Conservation (phyloP, 768 basidiomycete species). For the Pleurotus giganteus region DNA sequence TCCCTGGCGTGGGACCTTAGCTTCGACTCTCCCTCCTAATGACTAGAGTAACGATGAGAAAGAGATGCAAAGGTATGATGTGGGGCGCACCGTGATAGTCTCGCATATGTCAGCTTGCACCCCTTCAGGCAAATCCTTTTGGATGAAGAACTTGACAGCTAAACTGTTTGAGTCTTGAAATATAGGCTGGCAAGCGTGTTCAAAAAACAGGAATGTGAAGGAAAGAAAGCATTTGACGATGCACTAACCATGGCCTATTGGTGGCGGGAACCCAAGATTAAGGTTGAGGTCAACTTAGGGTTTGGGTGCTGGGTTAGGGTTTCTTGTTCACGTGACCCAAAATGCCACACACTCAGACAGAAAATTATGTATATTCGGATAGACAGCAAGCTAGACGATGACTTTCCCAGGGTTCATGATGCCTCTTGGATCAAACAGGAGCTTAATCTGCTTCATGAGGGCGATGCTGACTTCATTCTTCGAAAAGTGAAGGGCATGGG, state of each 20-base stretch:
- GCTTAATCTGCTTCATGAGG: constrained; percentile 89
- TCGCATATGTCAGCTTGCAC: constrained; percentile 72
- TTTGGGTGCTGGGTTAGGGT: constrained; percentile 26
- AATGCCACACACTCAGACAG: too few relatives aligned
- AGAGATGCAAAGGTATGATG: constrained; percentile 1
- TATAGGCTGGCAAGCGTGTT: constrained; percentile 40
- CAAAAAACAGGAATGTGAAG: background rate
- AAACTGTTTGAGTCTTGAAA: constrained; percentile 69
- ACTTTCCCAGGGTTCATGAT: constrained; percentile 95
- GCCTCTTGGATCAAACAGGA: constrained; percentile 83
- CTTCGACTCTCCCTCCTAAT: constrained; percentile 74
- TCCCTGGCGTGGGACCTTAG: constrained; percentile 75
- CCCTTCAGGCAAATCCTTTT: constrained; percentile 71
- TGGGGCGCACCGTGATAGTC: constrained; percentile 58
- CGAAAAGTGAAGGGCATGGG: constrained; percentile 84
- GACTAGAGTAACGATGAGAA: constrained; percentile 36
- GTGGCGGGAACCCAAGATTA: constrained; percentile 40
- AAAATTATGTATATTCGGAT: constrained; percentile 4
- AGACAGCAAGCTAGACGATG: constrained; percentile 29
- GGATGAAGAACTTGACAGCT: constrained; percentile 81
- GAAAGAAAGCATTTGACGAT: background rate
- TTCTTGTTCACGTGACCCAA: constrained; percentile 25
- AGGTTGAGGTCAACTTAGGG: constrained; percentile 39
- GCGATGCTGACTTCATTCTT: constrained; percentile 78
- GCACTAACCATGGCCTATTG: background rate